Conservation (phyloP, 139 green algal genomes). For the Spirogloea muscicola region DNA sequence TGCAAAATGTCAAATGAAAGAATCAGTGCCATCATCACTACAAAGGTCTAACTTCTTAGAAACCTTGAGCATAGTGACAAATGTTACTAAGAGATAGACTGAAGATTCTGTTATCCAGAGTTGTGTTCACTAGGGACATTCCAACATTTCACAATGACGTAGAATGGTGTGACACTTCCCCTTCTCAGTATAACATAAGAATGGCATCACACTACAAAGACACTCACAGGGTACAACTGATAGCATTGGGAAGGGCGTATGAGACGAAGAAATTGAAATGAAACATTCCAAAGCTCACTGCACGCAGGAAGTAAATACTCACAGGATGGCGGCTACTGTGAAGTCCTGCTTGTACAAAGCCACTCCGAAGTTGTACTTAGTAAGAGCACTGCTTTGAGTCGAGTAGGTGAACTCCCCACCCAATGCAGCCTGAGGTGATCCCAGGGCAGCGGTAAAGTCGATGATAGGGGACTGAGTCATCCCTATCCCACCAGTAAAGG, state of each 20-base stretch:
- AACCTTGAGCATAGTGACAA: too few relatives aligned
- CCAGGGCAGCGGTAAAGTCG: conserved; percentile 24
- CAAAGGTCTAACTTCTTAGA: too few relatives aligned
- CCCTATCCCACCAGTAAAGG: conserved; percentile 6
- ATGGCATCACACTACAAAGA: not conserved
- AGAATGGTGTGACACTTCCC: not conserved
- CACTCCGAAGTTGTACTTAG: conserved; percentile 48
- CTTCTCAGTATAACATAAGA: not conserved
- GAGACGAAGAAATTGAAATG: not conserved
- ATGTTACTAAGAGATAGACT: not conserved
- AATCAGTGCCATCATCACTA: not conserved
- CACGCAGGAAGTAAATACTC: not conserved
- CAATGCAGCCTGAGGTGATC: conserved; percentile 33
- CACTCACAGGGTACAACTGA: not conserved
- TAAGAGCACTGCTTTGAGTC: conserved; percentile 29
- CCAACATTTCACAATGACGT: not conserved
- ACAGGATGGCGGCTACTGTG: conserved; percentile 32
- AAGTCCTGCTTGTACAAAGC: conserved; percentile 38
- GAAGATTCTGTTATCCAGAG: not conserved
- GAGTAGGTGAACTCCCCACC: conserved; percentile 44
- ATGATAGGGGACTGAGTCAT: conserved; percentile 23
- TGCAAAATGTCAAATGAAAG: not conserved
- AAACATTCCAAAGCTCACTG: not conserved
- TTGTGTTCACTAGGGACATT: not conserved
- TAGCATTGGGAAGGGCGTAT: not conserved